Percentiles rank a stretch among this genome's conserved stretches.
Conservation (phyloP, 768 basidiomycete species). For the Boletus reticulatus region DNA sequence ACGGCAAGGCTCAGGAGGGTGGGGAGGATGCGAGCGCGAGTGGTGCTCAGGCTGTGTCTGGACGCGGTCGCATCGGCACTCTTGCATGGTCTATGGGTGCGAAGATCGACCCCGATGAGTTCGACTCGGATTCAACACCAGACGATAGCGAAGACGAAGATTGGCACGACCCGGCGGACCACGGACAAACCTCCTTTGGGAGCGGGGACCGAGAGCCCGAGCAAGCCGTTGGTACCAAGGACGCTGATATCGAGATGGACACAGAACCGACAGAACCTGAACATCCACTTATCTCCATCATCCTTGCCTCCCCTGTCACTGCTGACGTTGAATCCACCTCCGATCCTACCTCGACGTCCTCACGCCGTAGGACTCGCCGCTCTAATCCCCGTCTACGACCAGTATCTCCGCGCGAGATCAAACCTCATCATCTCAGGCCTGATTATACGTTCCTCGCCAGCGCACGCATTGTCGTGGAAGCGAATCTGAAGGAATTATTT, state of each 20-base stretch:
- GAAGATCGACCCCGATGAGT: conserved; percentile 9
- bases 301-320: not conserved
- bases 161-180: conserved; percentile 14
- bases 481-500: conserved; percentile 45
- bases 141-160: conserved; percentile 23
- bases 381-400: conserved; percentile 15
- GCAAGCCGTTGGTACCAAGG: not conserved
- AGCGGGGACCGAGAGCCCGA: not conserved
- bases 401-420: conserved; percentile 19
- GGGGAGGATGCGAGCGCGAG: not conserved
- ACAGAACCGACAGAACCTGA: conserved; percentile 1
- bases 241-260: not conserved
- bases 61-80: not conserved
- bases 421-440: conserved; percentile 35
- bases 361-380: conserved; percentile 18
- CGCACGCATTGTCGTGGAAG: conserved; percentile 49
- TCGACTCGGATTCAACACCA: conserved; percentile 5
- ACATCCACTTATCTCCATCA: conserved; percentile 12
- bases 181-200: not conserved
- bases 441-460: conserved; percentile 55
- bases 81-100: conserved; percentile 19
- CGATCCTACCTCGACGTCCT: not conserved
- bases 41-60: not conserved
- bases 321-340: not conserved
- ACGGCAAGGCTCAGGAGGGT: not conserved